A percentile compares a stretch with the other conserved stretches of the same genome.
Evolutionary conservation across 176 grass and related monocot species (phyloP).

Genomic region (Oryza meyeriana): DNA sequence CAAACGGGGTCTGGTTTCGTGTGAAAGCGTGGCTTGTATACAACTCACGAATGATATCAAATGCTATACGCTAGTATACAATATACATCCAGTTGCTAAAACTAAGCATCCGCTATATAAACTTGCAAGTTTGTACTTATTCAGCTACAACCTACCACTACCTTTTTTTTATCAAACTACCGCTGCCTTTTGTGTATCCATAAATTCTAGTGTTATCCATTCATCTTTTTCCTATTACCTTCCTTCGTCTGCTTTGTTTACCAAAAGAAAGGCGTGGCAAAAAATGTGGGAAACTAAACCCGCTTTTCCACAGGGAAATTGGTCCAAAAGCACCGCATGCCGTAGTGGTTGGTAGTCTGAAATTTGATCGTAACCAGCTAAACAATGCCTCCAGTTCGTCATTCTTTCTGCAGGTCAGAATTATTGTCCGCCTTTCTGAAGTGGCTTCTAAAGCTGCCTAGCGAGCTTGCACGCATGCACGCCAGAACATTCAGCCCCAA

Average conservation of each 20-base stretch:
- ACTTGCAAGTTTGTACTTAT: constrained; percentile 23
- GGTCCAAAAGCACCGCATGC: constrained; percentile 43
- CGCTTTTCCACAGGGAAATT: constrained; percentile 1
- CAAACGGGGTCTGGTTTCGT: background rate
- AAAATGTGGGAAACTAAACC: background rate
- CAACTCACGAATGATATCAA: background rate
- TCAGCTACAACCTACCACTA: constrained; percentile 13
- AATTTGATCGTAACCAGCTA: constrained; percentile 2
- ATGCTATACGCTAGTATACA: background rate
- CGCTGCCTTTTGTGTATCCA: background rate
- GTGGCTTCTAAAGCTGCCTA: constrained; percentile 35
- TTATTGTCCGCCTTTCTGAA: constrained; percentile 44
- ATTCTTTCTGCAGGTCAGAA: background rate
- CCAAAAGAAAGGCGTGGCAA: background rate
- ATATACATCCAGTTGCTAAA: background rate
- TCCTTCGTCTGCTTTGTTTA: background rate
- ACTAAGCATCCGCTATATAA: background rate
- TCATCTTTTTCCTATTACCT: constrained; percentile 12
- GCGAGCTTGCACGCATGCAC: background rate
- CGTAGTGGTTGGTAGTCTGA: constrained; percentile 37
- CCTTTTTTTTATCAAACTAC: background rate
- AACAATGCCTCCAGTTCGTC: constrained; percentile 17
- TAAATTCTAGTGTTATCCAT: background rate
- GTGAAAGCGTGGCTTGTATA: background rate
- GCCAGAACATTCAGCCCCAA: background rate